phyloP scores from a whole-genome alignment of 192 early-diverging fungal species.

The Obelidium mucronatum region DNA sequence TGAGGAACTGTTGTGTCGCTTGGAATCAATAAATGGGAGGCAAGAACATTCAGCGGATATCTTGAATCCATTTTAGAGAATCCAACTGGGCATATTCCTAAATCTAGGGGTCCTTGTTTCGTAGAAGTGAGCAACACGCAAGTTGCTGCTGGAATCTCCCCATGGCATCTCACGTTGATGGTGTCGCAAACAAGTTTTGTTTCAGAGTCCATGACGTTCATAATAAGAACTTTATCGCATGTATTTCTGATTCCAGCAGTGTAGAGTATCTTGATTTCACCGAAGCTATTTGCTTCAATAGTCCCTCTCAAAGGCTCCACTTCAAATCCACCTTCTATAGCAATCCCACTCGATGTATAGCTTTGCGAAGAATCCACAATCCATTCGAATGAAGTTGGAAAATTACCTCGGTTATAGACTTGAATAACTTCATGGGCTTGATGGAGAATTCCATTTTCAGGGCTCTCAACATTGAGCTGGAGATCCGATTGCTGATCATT shows the following conservation, averaged over 20 bases:
- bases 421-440: conserved; percentile 16
- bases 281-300: conserved; percentile 21
- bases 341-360: conserved; percentile 20
- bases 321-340: conserved; percentile 45
- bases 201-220: conserved; percentile 46
- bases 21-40: conserved; percentile 29
- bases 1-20: background rate
- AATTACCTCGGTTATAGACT: conserved; percentile 45
- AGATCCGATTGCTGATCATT: background rate
- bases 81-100: conserved; percentile 47
- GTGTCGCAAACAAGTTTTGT: conserved; percentile 10
- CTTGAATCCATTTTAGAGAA: background rate
- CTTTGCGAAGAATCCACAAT: conserved; percentile 19
- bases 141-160: conserved; percentile 39
- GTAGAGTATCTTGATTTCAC: conserved; percentile 39
- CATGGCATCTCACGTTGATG: conserved; percentile 43
- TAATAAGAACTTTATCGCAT: conserved; percentile 32
- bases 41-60: conserved; percentile 19
- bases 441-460: background rate
- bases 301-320: conserved; percentile 38
- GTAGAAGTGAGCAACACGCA: conserved; percentile 44
- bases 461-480: background rate
- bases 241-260: conserved; percentile 47
- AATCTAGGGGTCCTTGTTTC: conserved; percentile 55
- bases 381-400: conserved; percentile 42